Percentiles rank a stretch among this genome's conserved stretches.
These are phyloP conservation scores for Fragosphaeria purpurea DNA, from an alignment of 2,329 filamentous ascomycete species.

Conservation along the genomic window DNA sequence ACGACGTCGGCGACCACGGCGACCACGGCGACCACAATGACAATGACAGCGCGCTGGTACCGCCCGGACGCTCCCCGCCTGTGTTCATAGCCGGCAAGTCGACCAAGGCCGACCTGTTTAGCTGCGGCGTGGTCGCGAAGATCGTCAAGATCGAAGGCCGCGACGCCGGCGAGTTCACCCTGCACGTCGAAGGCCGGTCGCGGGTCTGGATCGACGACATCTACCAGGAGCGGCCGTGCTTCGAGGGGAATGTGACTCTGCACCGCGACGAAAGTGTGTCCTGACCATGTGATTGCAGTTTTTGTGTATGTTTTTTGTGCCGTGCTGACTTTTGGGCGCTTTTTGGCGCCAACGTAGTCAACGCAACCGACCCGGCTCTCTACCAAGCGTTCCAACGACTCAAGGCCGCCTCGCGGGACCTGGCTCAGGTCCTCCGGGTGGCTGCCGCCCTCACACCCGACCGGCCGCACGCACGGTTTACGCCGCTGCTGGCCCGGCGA, in stretches of 20 bases:
- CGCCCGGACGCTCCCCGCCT: constrained; percentile 27
- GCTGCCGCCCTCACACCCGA: constrained; percentile 72
- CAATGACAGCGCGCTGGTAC: constrained; percentile 10
- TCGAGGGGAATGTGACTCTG: constrained; percentile 69
- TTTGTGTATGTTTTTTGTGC: background rate
- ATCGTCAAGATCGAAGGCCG: constrained; percentile 70
- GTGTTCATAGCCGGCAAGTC: constrained; percentile 49
- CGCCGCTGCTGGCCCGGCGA: constrained; percentile 74
- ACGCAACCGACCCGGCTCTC: constrained; percentile 45
- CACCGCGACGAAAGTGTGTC: constrained; percentile 60
- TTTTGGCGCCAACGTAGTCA: constrained; percentile 16
- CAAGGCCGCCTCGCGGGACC: constrained; percentile 75
- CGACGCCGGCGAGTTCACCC: constrained; percentile 63
- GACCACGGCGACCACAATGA: background rate
- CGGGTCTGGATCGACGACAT: constrained; percentile 68
- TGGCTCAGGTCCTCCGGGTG: constrained; percentile 73
- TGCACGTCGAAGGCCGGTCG: constrained; percentile 78
- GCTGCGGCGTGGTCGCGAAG: constrained; percentile 71
- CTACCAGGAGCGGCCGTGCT: constrained; percentile 69
- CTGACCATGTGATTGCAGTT: background rate
- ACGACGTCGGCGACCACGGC: too few relatives aligned
- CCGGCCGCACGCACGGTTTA: constrained; percentile 54
- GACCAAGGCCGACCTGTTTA: constrained; percentile 65
- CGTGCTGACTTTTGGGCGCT: too few relatives aligned
- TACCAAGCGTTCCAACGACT: constrained; percentile 67